Base-by-base conservation (phyloP, 2,329 filamentous ascomycete genomes). In the Aureobasidium namibiae region DNA sequence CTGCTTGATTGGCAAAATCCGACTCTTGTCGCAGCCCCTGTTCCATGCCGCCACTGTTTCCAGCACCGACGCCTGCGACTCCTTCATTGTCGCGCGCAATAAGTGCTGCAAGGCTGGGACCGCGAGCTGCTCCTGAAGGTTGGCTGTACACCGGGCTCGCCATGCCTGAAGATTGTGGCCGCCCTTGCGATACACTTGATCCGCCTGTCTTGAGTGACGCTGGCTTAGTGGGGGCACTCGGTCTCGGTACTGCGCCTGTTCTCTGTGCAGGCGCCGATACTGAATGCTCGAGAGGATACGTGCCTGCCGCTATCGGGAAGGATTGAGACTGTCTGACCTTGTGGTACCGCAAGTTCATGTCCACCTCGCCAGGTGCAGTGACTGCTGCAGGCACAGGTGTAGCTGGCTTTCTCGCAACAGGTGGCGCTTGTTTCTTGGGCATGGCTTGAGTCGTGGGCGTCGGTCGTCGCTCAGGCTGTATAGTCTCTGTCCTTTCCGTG, bases 161-260 rank as follows among this genome's bases (percentile, higher is more conserved):
- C 13, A 26, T 34, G 16, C 52, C 52, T 53, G 74, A 70, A 14
- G 57, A 59, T 31, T 14, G 21, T 10, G 57, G 56, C 13, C 56
- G 56, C 10, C 34, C 57, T 31, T 52, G 26, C n/a, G 36, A 52
- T 23, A 45, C n/a, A 4, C 16, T 71, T 52, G 48, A 64, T 60
- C 62, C 70, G 3, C 78, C 78, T 5, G 77, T 82, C 21, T 80
- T 77, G 33, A 86, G 69, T n/a, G 77, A 78, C 63, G 81, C 81
- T 0, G 83, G 82, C 67, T 86, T 87, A 0, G 82, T 82, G 5
- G 83, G 82, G 4, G 81, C 80, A 9, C 74, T 73, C 0, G 83
- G 82, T 18, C 77, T 73, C n/a, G 73, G 68, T 16, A 71, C 67
- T n/a, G 23, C 49, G 48, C 60, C 29, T 41, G 42, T 39, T 38